Conservation (phyloP, 345 rosid genomes). For the Melastoma malabathricum region DNA sequence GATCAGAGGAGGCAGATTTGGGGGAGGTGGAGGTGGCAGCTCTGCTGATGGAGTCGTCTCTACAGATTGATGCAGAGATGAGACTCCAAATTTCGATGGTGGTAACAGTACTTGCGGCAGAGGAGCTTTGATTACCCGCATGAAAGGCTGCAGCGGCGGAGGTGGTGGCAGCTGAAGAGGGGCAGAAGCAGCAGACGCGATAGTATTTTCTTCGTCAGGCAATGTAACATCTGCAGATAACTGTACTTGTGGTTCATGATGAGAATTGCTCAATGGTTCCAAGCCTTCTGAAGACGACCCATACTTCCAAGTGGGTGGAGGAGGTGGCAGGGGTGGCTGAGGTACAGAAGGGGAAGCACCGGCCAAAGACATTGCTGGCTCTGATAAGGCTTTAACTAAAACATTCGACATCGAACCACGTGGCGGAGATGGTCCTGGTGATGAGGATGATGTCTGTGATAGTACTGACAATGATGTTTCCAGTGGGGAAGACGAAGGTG, state of each 20-base stretch:
- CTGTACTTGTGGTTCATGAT: conserved; percentile 1
- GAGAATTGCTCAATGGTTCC: conserved; percentile 4
- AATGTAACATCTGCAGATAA: too few species aligned
- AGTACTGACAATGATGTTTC: conserved; percentile 9
- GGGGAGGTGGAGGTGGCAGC: conserved; percentile 8
- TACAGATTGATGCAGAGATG: conserved; percentile 4
- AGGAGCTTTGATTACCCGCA: neutral
- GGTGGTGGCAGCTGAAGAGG: conserved; percentile 8
- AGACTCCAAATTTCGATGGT: conserved; percentile 1
- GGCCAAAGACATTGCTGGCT: conserved; percentile 12
- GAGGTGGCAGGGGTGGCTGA: conserved; percentile 22
- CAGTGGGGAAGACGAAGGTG: conserved; percentile 17
- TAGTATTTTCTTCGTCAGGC: too few species aligned
- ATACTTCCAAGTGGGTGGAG: conserved; percentile 52
- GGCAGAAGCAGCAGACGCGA: neutral
- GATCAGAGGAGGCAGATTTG: neutral
- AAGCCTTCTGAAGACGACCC: conserved; percentile 13
- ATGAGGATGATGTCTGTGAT: conserved; percentile 10
- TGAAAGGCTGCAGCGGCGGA: conserved; percentile 1
- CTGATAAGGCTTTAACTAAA: conserved; percentile 1
- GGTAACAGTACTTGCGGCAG: neutral
- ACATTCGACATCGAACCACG: neutral
- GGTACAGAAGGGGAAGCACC: conserved; percentile 16
- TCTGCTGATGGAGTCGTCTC: neutral
- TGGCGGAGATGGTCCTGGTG: conserved; percentile 19